Evolutionary conservation across 768 basidiomycete genomes (phyloP), one percentile per base, ranked within the genome.

Genomic region (Rhizopogon vesiculosus): DNA sequence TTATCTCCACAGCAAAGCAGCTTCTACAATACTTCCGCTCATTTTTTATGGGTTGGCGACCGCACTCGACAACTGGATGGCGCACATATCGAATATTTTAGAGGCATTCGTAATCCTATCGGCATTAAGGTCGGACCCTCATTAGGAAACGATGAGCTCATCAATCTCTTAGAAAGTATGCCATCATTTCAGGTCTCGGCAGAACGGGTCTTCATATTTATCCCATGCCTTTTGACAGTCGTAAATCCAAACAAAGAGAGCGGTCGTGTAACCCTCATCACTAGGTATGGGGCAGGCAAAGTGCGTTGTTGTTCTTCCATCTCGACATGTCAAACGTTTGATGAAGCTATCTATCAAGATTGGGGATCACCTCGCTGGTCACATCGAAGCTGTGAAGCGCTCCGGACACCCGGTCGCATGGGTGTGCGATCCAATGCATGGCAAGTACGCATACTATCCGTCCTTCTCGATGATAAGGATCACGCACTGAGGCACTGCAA

Each of bases 371-470:
- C 84, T 98, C 7, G 78, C 93, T 0, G 78, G 70, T 0, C 96
- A 98, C 67, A 95, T 99, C 67, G 68, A 70, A 12, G 87, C 85
- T 7, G 95, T 99, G 15, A 85, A 89, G 65, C 59, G 72, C 49
- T 87, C 92, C 2, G 83, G 81, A 0, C 94, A 98, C 66, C 89
- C 90, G 1, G 94, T 97, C 2, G 83, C 87, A 8, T 98, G 95
- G 93, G 81, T 95, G 49, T 95, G 91, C 65, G 97, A 98, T 72
- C 94, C 95, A 2, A 98, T 98, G 96, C 96, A 98, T 63, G 96
- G 95, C 75, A 97, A 98, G 93, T 93, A 65, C 62, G 90, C 79
- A 4, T n/a, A 31, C n/a, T 43, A 35, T 57, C 45, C 51, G 31
- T 49, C 38, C 18, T 18, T 16, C 16, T 42, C 33, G 44, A 42